Base-by-base conservation (phyloP, 768 basidiomycete species). In the Pleurotus sapidus region DNA sequence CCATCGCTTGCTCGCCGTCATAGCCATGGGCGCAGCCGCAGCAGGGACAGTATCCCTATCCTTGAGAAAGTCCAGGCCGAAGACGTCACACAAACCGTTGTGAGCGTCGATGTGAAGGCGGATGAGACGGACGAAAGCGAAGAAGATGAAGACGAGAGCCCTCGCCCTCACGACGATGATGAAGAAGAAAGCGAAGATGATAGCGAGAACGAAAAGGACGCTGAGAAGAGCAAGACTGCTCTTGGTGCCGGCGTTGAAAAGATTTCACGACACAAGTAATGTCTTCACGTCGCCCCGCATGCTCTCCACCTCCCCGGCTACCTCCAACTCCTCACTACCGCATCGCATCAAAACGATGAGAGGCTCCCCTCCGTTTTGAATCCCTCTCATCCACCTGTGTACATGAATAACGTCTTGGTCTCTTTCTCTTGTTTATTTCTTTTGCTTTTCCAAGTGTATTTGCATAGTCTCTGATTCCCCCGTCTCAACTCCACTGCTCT, bases 231-330 rank as follows among this genome's bases (percentile, higher is more conserved):
- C 57, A 72, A 68, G 62, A 70, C 73, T 45, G 68, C 71, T 27
- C 57, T 71, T 42, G 69, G 78, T 34, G 81, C 81, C 14, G 79
- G 80, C 27, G 75, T 83, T 37, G 81, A 83, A 73, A 81, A 81
- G 67, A 69, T 81, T 57, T 75, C 73, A 57, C 63, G 77, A 59
- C 78, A 79, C 64, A 74, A 73, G 63, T 40, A 8, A 42, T 17
- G 15, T 37, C 30, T n/a, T n/a, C 5, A 37, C 23, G 27, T 37
- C 49, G 27, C 23, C 20, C 5, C 8, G 46, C 6, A n/a, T 48
- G 20, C 14, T 11, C 23, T 14, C n/a, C 14, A 48, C 17, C 7
- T 6, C 14, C 9, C 20, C 5, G 46, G 46, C 46, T 20, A 20
- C 27, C n/a, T 15, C 5, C 46, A 20, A 15, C 46, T 12, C 23